Base-by-base conservation (phyloP, 331 rosid genomes). In the Arachis monticola region DNA sequence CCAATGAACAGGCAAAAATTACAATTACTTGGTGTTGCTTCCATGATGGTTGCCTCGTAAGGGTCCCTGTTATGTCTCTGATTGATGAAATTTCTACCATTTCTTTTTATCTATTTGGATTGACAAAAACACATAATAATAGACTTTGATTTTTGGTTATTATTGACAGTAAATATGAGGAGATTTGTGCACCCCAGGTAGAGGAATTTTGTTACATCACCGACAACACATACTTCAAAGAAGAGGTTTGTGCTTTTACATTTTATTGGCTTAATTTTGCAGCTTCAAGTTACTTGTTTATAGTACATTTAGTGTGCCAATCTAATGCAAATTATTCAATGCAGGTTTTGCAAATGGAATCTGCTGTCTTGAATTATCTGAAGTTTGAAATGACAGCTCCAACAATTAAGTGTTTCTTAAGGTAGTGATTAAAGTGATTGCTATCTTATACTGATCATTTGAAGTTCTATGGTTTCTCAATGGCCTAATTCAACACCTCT, bases 21-120 rank as follows among this genome's bases (percentile, higher is more conserved):
- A 73, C 98, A 93, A 82, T 77, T 93, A 83, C 95, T 93, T n/a
- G 98, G 98, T 38, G 95, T 93, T 57, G 97, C 97, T 64, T 93
- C 91, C 76, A 93, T 93, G 98, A 93, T 93, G 98, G 89, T 93
- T 87, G 98, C 98, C 72, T 93, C 98, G 98, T 93, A 90, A 88
- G 98, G 42, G 52, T 8, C 55, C 13, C 22, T 59, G 1, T 0
- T 10, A 5, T 13, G 2, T 64, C 64, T 64, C 17, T 44, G 11
- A 70, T 65, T 17, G 30, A 17, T 5, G 45, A 53, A 38, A 10
- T 77, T 60, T 35, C n/a, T 55, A 6, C n/a, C 38, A 32, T 46
- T 27, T 64, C 44, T 4, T 4, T 12, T 13, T 64, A 42, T 75
- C 45, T 13, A 46, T 35, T 35, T 35, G 35, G 60, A 8, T 56